A percentile compares a stretch with the other conserved stretches of the same genome.
phyloP scores from a whole-genome alignment of 2,329 filamentous ascomycete genomes.

The Alternaria gansuensis region DNA sequence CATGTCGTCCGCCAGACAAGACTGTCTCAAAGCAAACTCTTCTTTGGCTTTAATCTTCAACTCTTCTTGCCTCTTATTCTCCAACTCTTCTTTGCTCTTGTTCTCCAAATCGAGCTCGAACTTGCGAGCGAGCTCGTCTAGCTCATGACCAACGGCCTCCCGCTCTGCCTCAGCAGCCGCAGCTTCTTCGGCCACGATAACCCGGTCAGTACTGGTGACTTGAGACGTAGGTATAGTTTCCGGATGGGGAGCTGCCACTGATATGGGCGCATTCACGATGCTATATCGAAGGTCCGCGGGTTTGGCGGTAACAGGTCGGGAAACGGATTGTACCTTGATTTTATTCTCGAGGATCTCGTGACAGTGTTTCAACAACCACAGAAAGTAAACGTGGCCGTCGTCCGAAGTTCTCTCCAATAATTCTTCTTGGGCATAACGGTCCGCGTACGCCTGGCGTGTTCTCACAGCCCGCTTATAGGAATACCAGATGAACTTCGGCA shows the following conservation, averaged over 20 bases:
- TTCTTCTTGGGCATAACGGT: slow-evolving; percentile 5
- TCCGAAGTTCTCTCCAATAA: not conserved
- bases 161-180: not conserved
- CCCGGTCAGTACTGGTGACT: too few species aligned
- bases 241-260: not conserved
- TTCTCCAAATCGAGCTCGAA: not conserved
- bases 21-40: slow-evolving; percentile 1
- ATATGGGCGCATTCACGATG: not conserved
- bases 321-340: not conserved
- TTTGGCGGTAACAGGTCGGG: not conserved
- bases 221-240: not conserved
- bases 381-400: not conserved
- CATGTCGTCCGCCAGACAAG: slow-evolving; percentile 5
- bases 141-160: not conserved
- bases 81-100: not conserved
- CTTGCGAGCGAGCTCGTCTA: slow-evolving; percentile 5
- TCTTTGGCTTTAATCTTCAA: not conserved
- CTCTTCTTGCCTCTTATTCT: not conserved
- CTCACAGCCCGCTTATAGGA: slow-evolving; percentile 9
- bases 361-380: slow-evolving; percentile 4
- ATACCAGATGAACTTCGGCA: slow-evolving; percentile 9
- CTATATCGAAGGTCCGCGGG: not conserved
- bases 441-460: slow-evolving; percentile 3
- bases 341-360: slow-evolving; percentile 7
- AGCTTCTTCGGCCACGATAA: not conserved